Evolutionary conservation across 1,284 basidiomycete species (phyloP).

Genomic region (Coniferiporia weirii): DNA sequence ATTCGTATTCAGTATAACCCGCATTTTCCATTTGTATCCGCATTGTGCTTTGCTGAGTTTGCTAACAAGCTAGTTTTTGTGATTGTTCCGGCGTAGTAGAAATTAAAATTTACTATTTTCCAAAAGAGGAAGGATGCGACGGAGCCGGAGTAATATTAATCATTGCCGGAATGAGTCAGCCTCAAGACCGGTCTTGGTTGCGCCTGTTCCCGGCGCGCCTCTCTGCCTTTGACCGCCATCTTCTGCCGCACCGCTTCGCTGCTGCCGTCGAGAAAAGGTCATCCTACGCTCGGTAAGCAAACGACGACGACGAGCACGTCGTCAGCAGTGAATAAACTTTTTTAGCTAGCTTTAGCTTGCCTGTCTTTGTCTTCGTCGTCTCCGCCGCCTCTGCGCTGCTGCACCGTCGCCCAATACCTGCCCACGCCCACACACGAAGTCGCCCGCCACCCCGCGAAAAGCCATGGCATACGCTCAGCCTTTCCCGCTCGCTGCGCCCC

Average conservation of each 20-base stretch:
- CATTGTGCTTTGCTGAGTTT: background rate
- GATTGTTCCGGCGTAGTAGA: too few relatives aligned
- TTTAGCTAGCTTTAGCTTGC: conserved; percentile 2
- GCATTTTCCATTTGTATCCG: background rate
- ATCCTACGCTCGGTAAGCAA: background rate
- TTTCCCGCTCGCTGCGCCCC: conserved; percentile 60
- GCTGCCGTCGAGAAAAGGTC: too few relatives aligned
- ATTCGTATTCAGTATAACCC: background rate
- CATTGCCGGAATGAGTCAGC: too few relatives aligned
- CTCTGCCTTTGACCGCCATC: too few relatives aligned
- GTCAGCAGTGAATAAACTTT: conserved; percentile 8
- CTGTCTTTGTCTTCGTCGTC: background rate
- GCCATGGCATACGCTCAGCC: conserved; percentile 56
- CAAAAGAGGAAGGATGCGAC: too few relatives aligned
- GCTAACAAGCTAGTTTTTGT: background rate
- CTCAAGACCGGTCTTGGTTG: too few relatives aligned
- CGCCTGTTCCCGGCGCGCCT: too few relatives aligned
- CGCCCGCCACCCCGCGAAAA: conserved; percentile 5
- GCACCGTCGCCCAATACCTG: conserved; percentile 6
- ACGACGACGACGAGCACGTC: conserved; percentile 5
- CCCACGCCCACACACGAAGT: background rate
- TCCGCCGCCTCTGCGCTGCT: background rate
- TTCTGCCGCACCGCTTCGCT: too few relatives aligned
- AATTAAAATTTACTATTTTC: too few relatives aligned
- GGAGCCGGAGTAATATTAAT: too few relatives aligned